phyloP scores from a whole-genome alignment of 2,329 filamentous ascomycete species.

The Cladorrhinum sp. region DNA sequence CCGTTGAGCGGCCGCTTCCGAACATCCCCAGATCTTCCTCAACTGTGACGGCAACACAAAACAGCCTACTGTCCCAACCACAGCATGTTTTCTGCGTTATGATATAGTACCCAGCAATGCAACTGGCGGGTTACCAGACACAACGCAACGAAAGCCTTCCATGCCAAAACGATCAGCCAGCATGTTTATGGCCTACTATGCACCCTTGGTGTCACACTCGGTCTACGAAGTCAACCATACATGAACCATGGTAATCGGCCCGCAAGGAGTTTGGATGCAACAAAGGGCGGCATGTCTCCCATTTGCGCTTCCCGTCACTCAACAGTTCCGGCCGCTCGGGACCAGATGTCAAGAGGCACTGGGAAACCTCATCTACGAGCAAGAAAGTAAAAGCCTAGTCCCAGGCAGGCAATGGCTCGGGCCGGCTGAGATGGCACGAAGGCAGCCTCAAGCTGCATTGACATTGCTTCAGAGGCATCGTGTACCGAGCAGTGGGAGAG shows the following conservation, averaged over 20 bases:
- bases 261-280: conserved; percentile 2
- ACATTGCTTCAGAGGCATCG: no score
- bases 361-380: not conserved
- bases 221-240: not conserved
- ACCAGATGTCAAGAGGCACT: not conserved
- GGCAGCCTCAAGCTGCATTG: not conserved
- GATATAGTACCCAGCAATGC: no score
- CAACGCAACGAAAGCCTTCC: no score
- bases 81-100: no score
- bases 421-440: not conserved
- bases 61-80: no score
- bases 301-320: conserved; percentile 1
- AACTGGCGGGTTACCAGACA: no score
- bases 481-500: not conserved
- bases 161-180: no score
- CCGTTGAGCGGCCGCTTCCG: no score
- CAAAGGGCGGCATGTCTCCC: conserved; percentile 4
- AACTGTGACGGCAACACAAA: no score
- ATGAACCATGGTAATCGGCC: conserved; percentile 1
- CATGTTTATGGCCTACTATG: no score
- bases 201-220: not conserved
- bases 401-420: not conserved
- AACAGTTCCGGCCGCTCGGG: conserved; percentile 6
- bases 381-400: not conserved
- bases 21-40: not conserved